phyloP scores from a whole-genome alignment of 2,329 filamentous ascomycete genomes.

The Pestalotiopsis sp. region DNA sequence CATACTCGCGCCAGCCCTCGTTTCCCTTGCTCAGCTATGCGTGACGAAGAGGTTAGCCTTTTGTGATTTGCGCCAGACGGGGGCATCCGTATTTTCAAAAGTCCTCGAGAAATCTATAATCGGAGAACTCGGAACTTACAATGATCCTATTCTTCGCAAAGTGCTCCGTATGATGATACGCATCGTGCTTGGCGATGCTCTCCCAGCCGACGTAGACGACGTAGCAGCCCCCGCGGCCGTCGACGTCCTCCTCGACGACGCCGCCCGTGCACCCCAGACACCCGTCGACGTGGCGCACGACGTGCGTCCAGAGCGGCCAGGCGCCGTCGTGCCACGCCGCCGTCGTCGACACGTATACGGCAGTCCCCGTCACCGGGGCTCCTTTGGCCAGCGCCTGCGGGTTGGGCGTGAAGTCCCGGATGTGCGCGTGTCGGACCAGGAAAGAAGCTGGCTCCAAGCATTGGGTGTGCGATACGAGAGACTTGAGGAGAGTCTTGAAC shows the following conservation, averaged over 20 bases:
- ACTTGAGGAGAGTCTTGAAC: background rate
- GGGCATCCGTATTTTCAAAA: too few relatives aligned
- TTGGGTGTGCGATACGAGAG: background rate
- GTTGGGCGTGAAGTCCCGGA: background rate
- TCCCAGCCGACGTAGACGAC: constrained; percentile 38
- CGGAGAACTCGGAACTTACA: constrained; percentile 15
- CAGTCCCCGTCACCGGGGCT: constrained; percentile 24
- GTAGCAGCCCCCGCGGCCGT: constrained; percentile 28
- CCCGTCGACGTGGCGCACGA: constrained; percentile 25
- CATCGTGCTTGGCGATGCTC: constrained; percentile 33
- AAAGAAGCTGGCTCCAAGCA: too few relatives aligned
- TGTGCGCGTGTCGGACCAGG: constrained; percentile 4
- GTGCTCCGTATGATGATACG: constrained; percentile 36
- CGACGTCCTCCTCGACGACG: constrained; percentile 32
- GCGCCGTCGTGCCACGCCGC: constrained; percentile 18
- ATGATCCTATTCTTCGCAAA: constrained; percentile 31
- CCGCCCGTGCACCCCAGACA: constrained; percentile 36
- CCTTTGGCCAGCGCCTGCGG: background rate
- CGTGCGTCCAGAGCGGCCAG: constrained; percentile 24
- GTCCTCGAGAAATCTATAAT: too few relatives aligned
- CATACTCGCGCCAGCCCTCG: background rate
- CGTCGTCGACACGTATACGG: constrained; percentile 30
- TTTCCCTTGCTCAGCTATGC: background rate
- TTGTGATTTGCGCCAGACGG: background rate
- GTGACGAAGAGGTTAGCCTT: background rate